These are phyloP conservation scores for Endoconidiophora polonica DNA, from an alignment of 2,329 filamentous ascomycete species.

Conservation along the genomic window DNA sequence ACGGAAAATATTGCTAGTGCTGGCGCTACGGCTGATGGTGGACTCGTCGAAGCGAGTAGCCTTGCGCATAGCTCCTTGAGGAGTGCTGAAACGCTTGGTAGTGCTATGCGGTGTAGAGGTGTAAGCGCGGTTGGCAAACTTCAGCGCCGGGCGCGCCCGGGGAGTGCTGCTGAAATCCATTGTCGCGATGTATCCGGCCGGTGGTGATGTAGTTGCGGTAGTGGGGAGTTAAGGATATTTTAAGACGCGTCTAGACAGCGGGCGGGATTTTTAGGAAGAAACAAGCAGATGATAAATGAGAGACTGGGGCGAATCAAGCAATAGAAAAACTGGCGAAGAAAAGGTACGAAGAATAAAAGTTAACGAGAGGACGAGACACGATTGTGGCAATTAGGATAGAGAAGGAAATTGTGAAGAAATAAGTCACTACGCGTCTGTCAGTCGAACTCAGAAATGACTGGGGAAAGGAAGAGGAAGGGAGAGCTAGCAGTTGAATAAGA, in stretches of 20 bases:
- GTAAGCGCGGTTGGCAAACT: conserved; percentile 28
- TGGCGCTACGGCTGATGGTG: conserved; percentile 21
- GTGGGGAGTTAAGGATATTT: neutral
- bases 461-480: conserved; percentile 1
- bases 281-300: neutral
- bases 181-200: neutral
- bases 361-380: conserved; percentile 5
- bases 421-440: neutral
- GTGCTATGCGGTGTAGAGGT: conserved; percentile 16
- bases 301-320: conserved; percentile 1
- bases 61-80: conserved; percentile 23
- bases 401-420: conserved; percentile 1
- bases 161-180: conserved; percentile 11
- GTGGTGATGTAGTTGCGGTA: neutral
- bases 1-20: conserved; percentile 27
- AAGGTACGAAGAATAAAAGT: conserved; percentile 1
- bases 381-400: conserved; percentile 3
- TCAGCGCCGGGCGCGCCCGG: conserved; percentile 23
- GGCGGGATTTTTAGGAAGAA: neutral
- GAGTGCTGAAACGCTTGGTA: conserved; percentile 22
- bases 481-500: conserved; percentile 1
- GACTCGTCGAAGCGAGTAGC: conserved; percentile 11
- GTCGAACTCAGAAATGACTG: neutral
- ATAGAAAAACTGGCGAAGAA: conserved; percentile 1
- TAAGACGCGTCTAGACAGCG: conserved; percentile 3